These are phyloP conservation scores for Alloteropsis semialata DNA, from an alignment of 176 grass and related monocot genomes.

Conservation along the genomic window DNA sequence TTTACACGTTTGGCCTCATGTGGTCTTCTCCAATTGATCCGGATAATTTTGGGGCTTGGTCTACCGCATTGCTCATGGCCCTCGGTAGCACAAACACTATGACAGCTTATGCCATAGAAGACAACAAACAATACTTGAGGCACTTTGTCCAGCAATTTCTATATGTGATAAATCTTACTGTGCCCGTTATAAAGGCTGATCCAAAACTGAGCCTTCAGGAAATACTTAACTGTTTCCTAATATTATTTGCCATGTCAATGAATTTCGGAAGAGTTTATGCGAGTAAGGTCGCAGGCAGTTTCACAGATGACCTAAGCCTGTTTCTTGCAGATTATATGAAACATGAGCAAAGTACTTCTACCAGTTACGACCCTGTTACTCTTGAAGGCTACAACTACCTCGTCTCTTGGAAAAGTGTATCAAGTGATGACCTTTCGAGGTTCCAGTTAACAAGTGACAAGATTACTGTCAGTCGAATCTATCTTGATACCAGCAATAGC, in stretches of 20 bases:
- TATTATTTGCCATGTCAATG: not conserved
- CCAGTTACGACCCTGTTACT: not conserved
- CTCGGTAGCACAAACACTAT: not conserved
- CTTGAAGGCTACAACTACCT: not conserved
- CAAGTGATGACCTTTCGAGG: not conserved
- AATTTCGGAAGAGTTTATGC: not conserved
- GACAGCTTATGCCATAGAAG: not conserved
- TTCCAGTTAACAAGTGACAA: not conserved
- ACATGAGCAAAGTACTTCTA: not conserved
- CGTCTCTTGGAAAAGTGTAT: not conserved
- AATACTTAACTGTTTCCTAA: not conserved
- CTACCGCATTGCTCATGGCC: not conserved
- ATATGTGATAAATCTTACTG: not conserved
- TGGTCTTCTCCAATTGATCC: not conserved
- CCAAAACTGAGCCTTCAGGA: not conserved
- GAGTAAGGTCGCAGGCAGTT: not conserved
- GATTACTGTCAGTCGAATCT: not conserved
- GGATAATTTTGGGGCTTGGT: not conserved
- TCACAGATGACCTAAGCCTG: not conserved
- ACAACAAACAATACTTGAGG: not conserved
- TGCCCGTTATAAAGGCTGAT: no score
- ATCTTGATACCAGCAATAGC: not conserved
- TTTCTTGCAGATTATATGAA: not conserved
- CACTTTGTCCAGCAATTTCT: not conserved
- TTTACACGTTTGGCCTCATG: not conserved